Conservation (phyloP, 2,329 filamentous ascomycete genomes). For the Fusarium sp. region DNA sequence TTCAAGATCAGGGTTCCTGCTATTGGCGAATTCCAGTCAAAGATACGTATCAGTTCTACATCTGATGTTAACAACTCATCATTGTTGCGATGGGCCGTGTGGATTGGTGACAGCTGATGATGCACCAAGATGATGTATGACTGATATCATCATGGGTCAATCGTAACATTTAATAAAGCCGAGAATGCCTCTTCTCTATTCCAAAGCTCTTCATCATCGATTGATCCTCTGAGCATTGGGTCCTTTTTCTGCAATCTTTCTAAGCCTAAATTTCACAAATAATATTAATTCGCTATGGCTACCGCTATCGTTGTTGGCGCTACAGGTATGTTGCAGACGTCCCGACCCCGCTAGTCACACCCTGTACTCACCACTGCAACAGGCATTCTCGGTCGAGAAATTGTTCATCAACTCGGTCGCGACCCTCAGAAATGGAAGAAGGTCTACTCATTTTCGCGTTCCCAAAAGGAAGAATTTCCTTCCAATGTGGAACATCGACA, state of each 20-base stretch:
- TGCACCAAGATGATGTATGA: neutral
- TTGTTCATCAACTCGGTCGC: slow-evolving; percentile 2
- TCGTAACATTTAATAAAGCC: neutral
- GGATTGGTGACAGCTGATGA: neutral
- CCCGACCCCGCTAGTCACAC: too few relatives aligned
- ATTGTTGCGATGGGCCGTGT: neutral
- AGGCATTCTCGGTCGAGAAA: slow-evolving; percentile 20
- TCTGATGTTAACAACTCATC: neutral
- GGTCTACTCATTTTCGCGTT: slow-evolving; percentile 13
- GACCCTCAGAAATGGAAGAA: slow-evolving; percentile 9
- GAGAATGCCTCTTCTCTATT: neutral
- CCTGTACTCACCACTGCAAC: neutral
- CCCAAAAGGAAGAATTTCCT: slow-evolving; percentile 18
- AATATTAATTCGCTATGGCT: neutral
- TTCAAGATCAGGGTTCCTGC: too few relatives aligned
- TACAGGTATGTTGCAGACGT: neutral
- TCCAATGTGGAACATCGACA: slow-evolving; percentile 15
- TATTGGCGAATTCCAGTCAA: too few relatives aligned
- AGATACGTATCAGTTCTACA: too few relatives aligned
- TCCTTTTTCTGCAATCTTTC: neutral
- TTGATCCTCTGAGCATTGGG: too few relatives aligned
- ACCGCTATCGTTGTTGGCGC: slow-evolving; percentile 20
- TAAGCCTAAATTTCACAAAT: neutral
- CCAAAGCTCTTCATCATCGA: neutral
- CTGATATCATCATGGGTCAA: neutral